Percentiles rank a stretch among this genome's conserved stretches.
phyloP scores from a whole-genome alignment of 176 grass and related monocot species.

The Triticum timopheevii region DNA sequence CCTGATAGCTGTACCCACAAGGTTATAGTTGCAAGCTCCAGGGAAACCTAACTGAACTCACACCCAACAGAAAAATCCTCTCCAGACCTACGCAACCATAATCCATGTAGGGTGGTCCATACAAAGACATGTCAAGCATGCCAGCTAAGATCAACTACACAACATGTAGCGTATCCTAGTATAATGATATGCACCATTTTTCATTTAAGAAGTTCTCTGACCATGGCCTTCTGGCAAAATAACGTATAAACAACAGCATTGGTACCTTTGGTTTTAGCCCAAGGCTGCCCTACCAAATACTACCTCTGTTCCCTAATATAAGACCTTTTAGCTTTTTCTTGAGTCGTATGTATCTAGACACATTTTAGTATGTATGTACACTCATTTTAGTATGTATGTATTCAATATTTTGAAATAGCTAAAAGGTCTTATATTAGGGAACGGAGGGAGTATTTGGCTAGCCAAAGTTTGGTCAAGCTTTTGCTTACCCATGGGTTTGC shows the following conservation, averaged over 20 bases:
- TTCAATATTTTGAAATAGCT: too few relatives aligned
- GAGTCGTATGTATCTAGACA: too few relatives aligned
- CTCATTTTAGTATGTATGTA: too few relatives aligned
- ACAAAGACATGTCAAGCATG: slow-evolving; percentile 6
- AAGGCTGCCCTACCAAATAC: not conserved
- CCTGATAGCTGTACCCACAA: not conserved
- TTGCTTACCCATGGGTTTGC: not conserved
- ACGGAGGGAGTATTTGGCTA: not conserved
- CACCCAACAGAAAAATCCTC: not conserved
- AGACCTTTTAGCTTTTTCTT: too few relatives aligned
- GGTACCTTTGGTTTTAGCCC: not conserved
- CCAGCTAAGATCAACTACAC: slow-evolving; percentile 14
- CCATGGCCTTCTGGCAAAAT: not conserved
- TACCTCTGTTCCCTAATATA: too few relatives aligned
- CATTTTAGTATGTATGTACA: too few relatives aligned
- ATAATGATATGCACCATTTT: slow-evolving; percentile 4
- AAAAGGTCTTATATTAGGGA: too few relatives aligned
- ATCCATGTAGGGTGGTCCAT: not conserved
- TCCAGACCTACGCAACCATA: not conserved
- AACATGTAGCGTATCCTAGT: not conserved
- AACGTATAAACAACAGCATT: not conserved
- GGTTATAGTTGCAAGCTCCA: not conserved
- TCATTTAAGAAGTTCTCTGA: not conserved
- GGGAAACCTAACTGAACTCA: not conserved
- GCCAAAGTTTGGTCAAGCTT: not conserved